Base-by-base conservation (phyloP, 78 protist species). In the Bodo saltans region DNA sequence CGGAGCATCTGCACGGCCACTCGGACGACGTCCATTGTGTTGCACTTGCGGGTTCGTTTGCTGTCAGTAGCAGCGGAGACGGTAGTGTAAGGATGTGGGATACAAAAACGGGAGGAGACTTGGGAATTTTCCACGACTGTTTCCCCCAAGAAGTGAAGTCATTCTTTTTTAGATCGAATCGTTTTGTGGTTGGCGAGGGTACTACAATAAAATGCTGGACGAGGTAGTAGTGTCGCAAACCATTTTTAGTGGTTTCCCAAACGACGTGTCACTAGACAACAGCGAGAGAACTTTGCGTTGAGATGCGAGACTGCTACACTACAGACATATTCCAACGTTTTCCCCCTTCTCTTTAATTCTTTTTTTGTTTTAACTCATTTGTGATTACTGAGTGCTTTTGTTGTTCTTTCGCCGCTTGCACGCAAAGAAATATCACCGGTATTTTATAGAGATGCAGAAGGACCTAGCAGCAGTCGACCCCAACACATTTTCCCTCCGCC, bases 11-110 rank as follows among this genome's bases (percentile, higher is more conserved):
- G 4, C 21, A 76, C 17, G 81, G 81, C 21, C 8, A 68, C 68
- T 47, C 17, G 32, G 81, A 76, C 41, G 81, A 76, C 41, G 35
- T 76, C 41, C 3, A 4, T 33, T 12, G 29, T 38, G 40, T 17
- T 27, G 69, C 38, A 29, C 40, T 39, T 32, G 47, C 30, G 27
- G 53, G 25, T 23, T 29, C 11, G 11, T 76, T 30, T 12, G 40
- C 34, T 38, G 25, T 76, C 69, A 76, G 42, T 29, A 29, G 42
- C 69, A 30, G 81, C 37, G 11, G 42, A 27, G 81, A 76, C 69
- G 12, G 81, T 25, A 76, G 25, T 47, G 42, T 76, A 33, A 32
- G 81, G 39, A 76, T 30, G 67, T 76, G 81, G 81, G 25, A 76
- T 67, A 17, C 34, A 41, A 12, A 17, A 29, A 39, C 3, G 34